Evolutionary conservation across 1,284 basidiomycete genomes (phyloP).

Genomic region (Kalmanozyma brasiliensis): DNA sequence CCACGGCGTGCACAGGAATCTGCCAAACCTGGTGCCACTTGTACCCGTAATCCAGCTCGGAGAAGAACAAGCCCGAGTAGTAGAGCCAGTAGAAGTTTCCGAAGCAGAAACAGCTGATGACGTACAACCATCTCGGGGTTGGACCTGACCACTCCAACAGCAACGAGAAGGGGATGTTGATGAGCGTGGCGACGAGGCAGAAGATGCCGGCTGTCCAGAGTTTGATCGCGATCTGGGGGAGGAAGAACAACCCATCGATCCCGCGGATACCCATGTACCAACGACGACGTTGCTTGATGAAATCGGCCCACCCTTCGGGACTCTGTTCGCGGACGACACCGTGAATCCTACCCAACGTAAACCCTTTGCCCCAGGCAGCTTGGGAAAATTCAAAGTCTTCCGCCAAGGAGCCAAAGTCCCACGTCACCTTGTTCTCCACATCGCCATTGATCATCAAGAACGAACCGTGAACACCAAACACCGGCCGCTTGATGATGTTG

Average conservation of each 20-base stretch:
- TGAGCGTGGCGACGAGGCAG: conserved; percentile 68
- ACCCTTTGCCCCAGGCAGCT: conserved; percentile 69
- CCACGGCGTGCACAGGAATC: conserved; percentile 63
- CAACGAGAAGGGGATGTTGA: conserved; percentile 69
- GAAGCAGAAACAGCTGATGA: conserved; percentile 69
- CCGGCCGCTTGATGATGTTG: conserved; percentile 68
- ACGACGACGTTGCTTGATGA: conserved; percentile 69
- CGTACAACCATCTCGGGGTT: conserved; percentile 68
- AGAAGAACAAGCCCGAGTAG: conserved; percentile 64
- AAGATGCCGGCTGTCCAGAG: conserved; percentile 70
- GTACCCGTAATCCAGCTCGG: conserved; percentile 67
- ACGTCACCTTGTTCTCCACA: conserved; percentile 69
- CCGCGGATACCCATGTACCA: conserved; percentile 69
- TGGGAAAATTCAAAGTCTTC: conserved; percentile 70
- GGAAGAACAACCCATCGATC: conserved; percentile 67
- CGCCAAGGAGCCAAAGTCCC: conserved; percentile 67
- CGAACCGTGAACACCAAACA: conserved; percentile 70
- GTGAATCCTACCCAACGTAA: conserved; percentile 69
- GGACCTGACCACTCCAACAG: conserved; percentile 37
- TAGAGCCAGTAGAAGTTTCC: conserved; percentile 68
- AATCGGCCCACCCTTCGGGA: conserved; percentile 68
- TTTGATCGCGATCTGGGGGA: conserved; percentile 69
- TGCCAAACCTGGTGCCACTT: conserved; percentile 63
- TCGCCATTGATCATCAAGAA: conserved; percentile 70
- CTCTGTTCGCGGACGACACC: conserved; percentile 69